Evolutionary conservation across 371 early-diverging fungal genomes (phyloP).

Genomic region (Mucor ambiguus): DNA sequence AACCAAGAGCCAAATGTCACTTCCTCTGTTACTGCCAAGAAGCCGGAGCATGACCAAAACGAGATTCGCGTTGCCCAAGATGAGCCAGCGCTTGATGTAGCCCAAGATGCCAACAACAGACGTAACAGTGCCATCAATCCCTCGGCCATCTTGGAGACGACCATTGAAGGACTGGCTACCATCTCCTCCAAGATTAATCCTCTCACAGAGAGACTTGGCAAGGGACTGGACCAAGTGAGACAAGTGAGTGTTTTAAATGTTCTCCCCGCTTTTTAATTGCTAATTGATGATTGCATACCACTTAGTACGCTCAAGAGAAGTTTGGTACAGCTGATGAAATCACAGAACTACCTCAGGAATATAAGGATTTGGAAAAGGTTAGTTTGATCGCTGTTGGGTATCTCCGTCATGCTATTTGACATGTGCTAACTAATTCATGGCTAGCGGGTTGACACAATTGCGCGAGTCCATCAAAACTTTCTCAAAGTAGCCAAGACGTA

Average conservation of each 20-base stretch:
- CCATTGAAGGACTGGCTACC: constrained; percentile 65
- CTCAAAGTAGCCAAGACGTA: constrained; percentile 76
- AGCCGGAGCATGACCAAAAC: background rate
- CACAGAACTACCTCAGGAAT: constrained; percentile 91
- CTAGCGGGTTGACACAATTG: constrained; percentile 71
- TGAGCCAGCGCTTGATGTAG: background rate
- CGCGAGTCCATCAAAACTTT: constrained; percentile 68
- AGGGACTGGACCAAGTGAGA: constrained; percentile 79
- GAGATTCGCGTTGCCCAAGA: background rate
- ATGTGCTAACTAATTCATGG: background rate
- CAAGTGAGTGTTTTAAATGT: constrained; percentile 57
- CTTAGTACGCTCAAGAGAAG: constrained; percentile 88
- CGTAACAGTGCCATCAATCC: background rate
- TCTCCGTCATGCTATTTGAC: background rate
- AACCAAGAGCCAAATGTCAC: background rate
- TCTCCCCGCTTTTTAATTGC: background rate
- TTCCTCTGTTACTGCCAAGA: constrained; percentile 3
- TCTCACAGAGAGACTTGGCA: constrained; percentile 70
- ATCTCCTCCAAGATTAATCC: constrained; percentile 72
- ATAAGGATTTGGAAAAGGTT: constrained; percentile 81
- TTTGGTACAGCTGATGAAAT: constrained; percentile 81
- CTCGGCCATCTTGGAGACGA: constrained; percentile 32
- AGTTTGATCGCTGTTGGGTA: background rate
- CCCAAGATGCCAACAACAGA: background rate
- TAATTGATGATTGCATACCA: background rate